Conservation (phyloP, 2,329 filamentous ascomycete genomes). For the Dissoconium aciculare region DNA sequence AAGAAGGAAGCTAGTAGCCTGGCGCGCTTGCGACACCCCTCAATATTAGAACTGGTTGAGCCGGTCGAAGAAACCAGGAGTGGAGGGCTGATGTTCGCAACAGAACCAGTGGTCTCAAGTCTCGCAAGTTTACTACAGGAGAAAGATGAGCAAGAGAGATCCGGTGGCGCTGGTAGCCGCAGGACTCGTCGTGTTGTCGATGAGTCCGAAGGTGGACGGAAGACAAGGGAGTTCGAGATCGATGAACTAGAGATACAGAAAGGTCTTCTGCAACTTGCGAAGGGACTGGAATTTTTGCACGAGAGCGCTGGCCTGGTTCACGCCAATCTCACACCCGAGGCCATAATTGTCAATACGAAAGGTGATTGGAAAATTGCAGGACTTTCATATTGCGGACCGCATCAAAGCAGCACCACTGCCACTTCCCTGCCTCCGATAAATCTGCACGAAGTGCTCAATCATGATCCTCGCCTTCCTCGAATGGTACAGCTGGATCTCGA, state of each 20-base stretch:
- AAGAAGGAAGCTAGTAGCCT: constrained; percentile 85
- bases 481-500: constrained; percentile 82
- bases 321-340: constrained; percentile 85
- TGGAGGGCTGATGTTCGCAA: constrained; percentile 89
- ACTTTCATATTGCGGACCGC: constrained; percentile 74
- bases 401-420: constrained; percentile 49
- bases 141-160: constrained; percentile 73
- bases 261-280: constrained; percentile 79
- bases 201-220: constrained; percentile 55
- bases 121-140: constrained; percentile 67
- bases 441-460: constrained; percentile 68
- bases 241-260: constrained; percentile 98
- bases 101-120: constrained; percentile 81
- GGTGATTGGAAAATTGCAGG: constrained; percentile 98
- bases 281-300: constrained; percentile 87
- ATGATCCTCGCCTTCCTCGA: constrained; percentile 68
- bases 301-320: constrained; percentile 90
- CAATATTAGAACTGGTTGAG: constrained; percentile 80
- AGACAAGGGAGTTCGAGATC: constrained; percentile 70
- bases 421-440: constrained; percentile 67
- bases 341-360: constrained; percentile 88
- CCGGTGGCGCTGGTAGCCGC: constrained; percentile 48
- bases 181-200: constrained; percentile 69
- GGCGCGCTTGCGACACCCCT: constrained; percentile 77
- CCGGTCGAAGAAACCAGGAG: constrained; percentile 87